Evolutionary conservation across 2,329 filamentous ascomycete species (phyloP).

Genomic region (Trichothecium sympodiale): DNA sequence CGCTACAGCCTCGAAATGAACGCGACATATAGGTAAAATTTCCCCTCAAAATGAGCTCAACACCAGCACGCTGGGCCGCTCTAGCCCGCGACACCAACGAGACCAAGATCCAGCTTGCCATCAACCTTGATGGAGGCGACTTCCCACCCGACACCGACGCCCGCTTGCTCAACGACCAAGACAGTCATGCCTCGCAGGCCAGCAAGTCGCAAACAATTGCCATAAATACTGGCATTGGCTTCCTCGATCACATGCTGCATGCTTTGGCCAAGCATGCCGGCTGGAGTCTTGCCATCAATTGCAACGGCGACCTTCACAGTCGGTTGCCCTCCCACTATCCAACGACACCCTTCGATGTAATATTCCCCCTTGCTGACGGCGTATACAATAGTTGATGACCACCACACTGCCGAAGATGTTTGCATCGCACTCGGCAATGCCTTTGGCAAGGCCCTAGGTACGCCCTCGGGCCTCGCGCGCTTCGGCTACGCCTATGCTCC

Average conservation of each 20-base stretch:
- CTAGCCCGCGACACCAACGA: conserved; percentile 92
- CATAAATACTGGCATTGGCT: conserved; percentile 89
- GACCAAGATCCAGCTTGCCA: conserved; percentile 86
- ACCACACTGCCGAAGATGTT: conserved; percentile 94
- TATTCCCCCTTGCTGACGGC: background rate
- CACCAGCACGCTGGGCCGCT: conserved; percentile 53
- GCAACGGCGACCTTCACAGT: conserved; percentile 88
- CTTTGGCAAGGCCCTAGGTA: conserved; percentile 70
- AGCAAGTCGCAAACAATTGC: conserved; percentile 78
- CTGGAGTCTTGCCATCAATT: conserved; percentile 77
- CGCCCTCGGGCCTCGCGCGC: conserved; percentile 69
- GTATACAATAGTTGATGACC: conserved; percentile 68
- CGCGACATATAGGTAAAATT: too few relatives aligned
- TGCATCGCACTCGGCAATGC: conserved; percentile 83
- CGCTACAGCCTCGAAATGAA: too few relatives aligned
- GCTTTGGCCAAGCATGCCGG: conserved; percentile 91
- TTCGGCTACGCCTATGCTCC: conserved; percentile 90
- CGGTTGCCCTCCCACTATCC: conserved; percentile 21
- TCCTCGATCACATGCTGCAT: conserved; percentile 98
- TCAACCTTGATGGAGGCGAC: conserved; percentile 85
- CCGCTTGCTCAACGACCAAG: conserved; percentile 39
- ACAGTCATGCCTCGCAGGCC: conserved; percentile 71
- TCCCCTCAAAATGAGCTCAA: conserved; percentile 1
- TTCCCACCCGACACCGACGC: conserved; percentile 56
- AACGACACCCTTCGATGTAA: background rate